Percentiles rank a stretch among this genome's conserved stretches.
Evolutionary conservation across 139 green algal species (phyloP).

Genomic region (Micractinium sp.): DNA sequence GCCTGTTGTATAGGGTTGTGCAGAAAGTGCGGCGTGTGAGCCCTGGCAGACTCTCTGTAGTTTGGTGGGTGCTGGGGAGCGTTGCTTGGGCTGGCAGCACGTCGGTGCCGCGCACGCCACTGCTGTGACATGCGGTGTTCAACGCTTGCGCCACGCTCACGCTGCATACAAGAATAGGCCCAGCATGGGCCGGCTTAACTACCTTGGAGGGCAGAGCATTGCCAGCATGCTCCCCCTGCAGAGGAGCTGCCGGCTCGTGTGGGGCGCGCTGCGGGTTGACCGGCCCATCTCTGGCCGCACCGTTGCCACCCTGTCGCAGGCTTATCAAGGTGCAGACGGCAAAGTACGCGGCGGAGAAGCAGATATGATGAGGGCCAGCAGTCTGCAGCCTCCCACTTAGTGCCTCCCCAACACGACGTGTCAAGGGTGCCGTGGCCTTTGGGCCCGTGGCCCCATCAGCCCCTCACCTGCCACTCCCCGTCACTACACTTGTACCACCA

Average conservation of each 20-base stretch:
- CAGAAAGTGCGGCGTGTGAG: neutral
- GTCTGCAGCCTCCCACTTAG: neutral
- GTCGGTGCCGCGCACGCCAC: no score
- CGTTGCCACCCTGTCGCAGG: neutral
- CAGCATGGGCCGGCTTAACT: neutral
- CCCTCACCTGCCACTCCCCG: no score
- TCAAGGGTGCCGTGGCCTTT: neutral
- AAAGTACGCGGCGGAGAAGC: constrained; percentile 24
- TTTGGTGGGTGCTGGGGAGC: neutral
- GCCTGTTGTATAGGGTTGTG: neutral
- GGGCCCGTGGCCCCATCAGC: no score
- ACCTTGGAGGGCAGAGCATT: neutral
- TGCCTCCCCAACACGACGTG: no score
- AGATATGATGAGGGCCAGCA: neutral
- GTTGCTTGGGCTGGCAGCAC: no score
- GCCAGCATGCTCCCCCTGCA: neutral
- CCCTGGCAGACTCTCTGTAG: no score
- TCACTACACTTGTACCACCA: neutral
- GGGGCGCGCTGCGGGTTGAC: no score
- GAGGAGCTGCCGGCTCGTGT: no score
- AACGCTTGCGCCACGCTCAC: no score
- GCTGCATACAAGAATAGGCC: neutral
- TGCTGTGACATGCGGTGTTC: no score
- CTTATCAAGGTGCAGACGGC: constrained; percentile 11
- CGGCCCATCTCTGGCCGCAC: no score